Evolutionary conservation across 805 yeast genomes (phyloP), one percentile per base, ranked within the genome.

Genomic region (Candida hungchunana): DNA sequence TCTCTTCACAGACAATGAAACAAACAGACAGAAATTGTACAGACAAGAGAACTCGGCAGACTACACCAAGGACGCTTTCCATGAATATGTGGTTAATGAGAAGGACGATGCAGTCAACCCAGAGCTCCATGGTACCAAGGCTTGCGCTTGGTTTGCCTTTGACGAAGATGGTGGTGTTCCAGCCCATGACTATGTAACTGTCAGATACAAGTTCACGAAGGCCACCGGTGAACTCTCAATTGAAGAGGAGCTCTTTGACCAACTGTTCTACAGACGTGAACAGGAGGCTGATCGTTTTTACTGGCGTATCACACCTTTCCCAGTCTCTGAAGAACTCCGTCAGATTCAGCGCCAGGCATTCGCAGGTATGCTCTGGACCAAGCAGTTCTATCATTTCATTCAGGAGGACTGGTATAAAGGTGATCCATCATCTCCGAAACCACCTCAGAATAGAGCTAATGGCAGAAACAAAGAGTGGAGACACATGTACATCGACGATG

Each of bases 201-300:
- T 89, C 28, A 76, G 96, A 45, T 84, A 88, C 63, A 81, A 75
- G 56, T 71, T 84, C 50, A 67, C 82, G 16, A 67, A 67, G 40
- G 18, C 35, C 9, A 51, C 59, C 21, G 55, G 57, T 9, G 51
- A 59, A 8, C 19, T 37, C 11, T 18, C 25, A n/a, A 37, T 45
- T 16, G 85, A 84, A 56, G 94, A 84, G 58, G 80, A 76, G 44
- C 77, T 67, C 32, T 79, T 86, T 48, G 96, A 88, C 60, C 60
- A 69, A 21, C 59, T 75, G 6, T 76, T 89, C 50, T 78, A 75
- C 19, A 68, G 74, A 31, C 78, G 96, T 55, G 79, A 79, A 51
- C 82, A 76, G 44, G 97, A 88, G 51, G 96, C 96, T 10, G 96
- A 89, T 51, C 89, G 87, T 34, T 88, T 88, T 59, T 88, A 88